These are phyloP conservation scores for Tilletia setariae DNA, from an alignment of 1,284 basidiomycete genomes.

Conservation along the genomic window DNA sequence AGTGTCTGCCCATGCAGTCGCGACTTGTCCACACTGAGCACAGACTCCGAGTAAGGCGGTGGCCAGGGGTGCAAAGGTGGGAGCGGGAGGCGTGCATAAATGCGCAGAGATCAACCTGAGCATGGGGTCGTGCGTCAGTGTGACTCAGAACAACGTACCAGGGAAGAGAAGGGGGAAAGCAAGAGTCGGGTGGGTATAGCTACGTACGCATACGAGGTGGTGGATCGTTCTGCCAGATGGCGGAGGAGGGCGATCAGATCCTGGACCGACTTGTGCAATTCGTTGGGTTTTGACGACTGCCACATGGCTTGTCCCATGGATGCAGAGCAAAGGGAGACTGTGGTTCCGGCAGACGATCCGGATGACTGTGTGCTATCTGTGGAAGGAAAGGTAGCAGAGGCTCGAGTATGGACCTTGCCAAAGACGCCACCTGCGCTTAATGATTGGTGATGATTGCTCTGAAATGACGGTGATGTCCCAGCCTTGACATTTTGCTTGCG, in stretches of 20 bases:
- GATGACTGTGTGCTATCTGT: no score
- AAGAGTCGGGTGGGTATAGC: not conserved
- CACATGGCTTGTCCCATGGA: not conserved
- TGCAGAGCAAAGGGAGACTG: not conserved
- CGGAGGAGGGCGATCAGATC: conserved; percentile 4
- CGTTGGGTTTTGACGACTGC: not conserved
- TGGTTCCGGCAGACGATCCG: not conserved
- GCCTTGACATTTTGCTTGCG: no score
- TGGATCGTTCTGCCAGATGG: not conserved
- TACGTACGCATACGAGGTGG: not conserved
- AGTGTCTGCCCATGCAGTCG: not conserved
- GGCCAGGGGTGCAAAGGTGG: conserved; percentile 1
- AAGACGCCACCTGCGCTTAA: not conserved
- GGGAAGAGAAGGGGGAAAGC: no score
- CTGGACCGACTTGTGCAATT: not conserved
- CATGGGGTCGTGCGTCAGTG: not conserved
- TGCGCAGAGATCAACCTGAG: not conserved
- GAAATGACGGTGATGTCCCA: no score
- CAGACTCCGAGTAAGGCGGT: conserved; percentile 1
- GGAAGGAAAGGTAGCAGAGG: not conserved
- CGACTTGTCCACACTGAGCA: conserved; percentile 4
- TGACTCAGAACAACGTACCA: not conserved
- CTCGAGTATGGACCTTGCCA: conserved; percentile 10
- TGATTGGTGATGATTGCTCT: not conserved
- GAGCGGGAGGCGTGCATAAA: not conserved